Percentiles rank a stretch among this genome's conserved stretches.
These are phyloP conservation scores for Hypoxylon subgilvum DNA, from an alignment of 495 filamentous ascomycete species.

Conservation along the genomic window DNA sequence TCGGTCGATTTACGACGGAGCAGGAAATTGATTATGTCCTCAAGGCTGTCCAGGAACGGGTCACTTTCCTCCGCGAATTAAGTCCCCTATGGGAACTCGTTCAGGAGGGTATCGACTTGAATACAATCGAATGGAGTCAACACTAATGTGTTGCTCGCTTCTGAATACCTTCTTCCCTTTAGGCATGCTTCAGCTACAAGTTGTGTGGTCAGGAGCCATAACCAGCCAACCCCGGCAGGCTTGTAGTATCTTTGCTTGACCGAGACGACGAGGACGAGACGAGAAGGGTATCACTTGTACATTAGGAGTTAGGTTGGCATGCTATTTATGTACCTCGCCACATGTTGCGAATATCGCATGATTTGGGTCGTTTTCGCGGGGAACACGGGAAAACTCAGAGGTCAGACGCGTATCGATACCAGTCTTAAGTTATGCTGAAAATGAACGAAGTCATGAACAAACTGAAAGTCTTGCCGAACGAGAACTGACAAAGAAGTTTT, in stretches of 20 bases:
- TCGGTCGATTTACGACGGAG: conserved; percentile 95
- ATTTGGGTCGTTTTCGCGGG: conserved; percentile 2
- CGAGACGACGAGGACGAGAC: too few species aligned
- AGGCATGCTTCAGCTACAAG: not conserved
- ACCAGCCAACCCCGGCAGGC: too few species aligned
- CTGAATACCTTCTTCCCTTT: not conserved
- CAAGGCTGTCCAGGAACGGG: conserved; percentile 88
- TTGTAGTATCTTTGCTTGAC: too few species aligned
- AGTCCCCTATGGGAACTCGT: conserved; percentile 98
- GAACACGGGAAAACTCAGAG: conserved; percentile 17
- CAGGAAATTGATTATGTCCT: conserved; percentile 96
- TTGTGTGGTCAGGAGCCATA: not conserved
- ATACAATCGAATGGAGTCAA: conserved; percentile 97
- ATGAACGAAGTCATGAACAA: too few species aligned
- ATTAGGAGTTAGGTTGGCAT: conserved; percentile 24
- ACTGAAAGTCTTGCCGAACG: too few species aligned
- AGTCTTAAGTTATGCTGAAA: conserved; percentile 4
- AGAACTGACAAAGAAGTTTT: too few species aligned
- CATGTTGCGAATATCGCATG: conserved; percentile 18
- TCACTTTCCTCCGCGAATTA: conserved; percentile 90
- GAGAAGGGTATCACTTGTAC: conserved; percentile 13
- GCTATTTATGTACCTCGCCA: conserved; percentile 9
- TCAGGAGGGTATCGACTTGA: conserved; percentile 93
- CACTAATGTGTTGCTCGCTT: conserved; percentile 59
- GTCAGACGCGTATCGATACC: conserved; percentile 14